Conservation (phyloP, 306 rosid genomes). For the Clitoria ternatea region DNA sequence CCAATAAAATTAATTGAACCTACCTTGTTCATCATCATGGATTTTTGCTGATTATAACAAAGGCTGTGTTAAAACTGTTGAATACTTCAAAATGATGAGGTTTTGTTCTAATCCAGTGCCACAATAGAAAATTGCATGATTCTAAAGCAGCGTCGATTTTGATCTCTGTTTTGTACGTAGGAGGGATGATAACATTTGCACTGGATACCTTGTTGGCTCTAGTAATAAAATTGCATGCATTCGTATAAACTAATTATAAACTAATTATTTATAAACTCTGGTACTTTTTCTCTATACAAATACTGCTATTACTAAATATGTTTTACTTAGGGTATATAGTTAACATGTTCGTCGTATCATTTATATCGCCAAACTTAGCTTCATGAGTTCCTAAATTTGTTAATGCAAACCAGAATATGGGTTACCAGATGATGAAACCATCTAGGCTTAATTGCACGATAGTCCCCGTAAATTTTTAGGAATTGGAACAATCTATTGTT, state of each 20-base stretch:
- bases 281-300: not conserved
- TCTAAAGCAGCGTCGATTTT: constrained; percentile 21
- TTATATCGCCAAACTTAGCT: not conserved
- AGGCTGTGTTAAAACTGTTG: too few relatives aligned
- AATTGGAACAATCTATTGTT: too few relatives aligned
- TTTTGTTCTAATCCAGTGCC: constrained; percentile 20
- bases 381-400: too few relatives aligned
- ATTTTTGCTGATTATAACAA: too few relatives aligned
- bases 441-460: too few relatives aligned
- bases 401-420: too few relatives aligned
- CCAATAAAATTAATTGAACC: not conserved
- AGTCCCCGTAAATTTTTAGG: too few relatives aligned
- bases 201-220: constrained; percentile 37
- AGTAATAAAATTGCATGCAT: not conserved
- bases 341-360: not conserved
- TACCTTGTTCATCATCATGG: not conserved
- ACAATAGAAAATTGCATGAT: constrained; percentile 15
- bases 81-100: constrained; percentile 12
- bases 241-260: not conserved
- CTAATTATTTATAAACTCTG: not conserved
- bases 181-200: constrained; percentile 18
- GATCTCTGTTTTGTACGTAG: constrained; percentile 24
- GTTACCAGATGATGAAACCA: too few relatives aligned
- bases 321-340: not conserved
- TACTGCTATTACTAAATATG: not conserved